phyloP scores from a whole-genome alignment of 352 stramenopile species.

The Pythium plurisporium region DNA sequence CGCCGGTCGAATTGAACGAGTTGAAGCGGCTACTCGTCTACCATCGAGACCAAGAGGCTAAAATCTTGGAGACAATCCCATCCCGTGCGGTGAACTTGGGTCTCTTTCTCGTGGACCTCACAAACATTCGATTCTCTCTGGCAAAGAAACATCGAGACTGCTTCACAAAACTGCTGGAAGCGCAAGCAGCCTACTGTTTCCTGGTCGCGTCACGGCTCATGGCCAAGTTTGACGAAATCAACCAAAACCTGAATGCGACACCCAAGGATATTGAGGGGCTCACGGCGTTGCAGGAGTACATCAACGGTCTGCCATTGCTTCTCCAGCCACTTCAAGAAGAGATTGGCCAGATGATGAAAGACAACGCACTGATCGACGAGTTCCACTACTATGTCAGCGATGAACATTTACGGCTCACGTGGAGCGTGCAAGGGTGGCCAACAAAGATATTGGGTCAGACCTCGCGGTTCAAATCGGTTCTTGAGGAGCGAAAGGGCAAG shows the following conservation, averaged over 20 bases:
- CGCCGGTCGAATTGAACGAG: constrained; percentile 73
- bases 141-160: constrained; percentile 78
- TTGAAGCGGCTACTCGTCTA: constrained; percentile 54
- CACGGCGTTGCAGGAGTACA: constrained; percentile 85
- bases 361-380: constrained; percentile 78
- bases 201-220: constrained; percentile 62
- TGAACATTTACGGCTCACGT: constrained; percentile 84
- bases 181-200: constrained; percentile 66
- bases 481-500: constrained; percentile 80
- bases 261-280: constrained; percentile 92
- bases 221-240: constrained; percentile 83
- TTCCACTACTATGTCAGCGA: constrained; percentile 82
- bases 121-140: constrained; percentile 67
- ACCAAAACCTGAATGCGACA: constrained; percentile 67
- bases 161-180: constrained; percentile 67
- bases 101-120: constrained; percentile 76
- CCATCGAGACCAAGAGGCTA: constrained; percentile 61
- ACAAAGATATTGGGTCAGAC: constrained; percentile 86
- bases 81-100: constrained; percentile 65
- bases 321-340: constrained; percentile 78
- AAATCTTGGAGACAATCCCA: constrained; percentile 66
- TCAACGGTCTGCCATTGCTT: constrained; percentile 61
- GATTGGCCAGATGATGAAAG: constrained; percentile 72
- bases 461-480: constrained; percentile 60
- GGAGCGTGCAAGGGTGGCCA: constrained; percentile 88